A percentile compares a stretch with the other conserved stretches of the same genome.
phyloP scores from a whole-genome alignment of 345 rosid genomes.

The Camelina hispida region DNA sequence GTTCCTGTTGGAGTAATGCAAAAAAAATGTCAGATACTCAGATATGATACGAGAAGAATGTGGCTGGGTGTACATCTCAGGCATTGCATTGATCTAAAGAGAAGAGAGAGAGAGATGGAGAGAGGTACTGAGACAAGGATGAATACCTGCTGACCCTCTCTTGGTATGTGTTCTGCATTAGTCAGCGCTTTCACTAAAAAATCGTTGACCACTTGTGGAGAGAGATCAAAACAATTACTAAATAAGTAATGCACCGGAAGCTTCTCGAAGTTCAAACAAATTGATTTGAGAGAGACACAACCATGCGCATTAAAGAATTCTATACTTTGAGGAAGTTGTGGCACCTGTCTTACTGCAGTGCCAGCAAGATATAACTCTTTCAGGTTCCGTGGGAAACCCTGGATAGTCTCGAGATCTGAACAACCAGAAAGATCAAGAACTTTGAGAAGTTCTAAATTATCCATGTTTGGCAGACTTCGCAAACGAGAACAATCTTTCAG shows the following conservation, averaged over 20 bases:
- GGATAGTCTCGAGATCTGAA: background rate
- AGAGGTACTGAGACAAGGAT: background rate
- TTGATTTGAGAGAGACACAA: conserved; percentile 9
- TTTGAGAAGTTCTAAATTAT: background rate
- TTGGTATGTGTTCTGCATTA: background rate
- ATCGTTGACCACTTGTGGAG: background rate
- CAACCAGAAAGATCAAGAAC: conserved; percentile 24
- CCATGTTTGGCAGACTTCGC: conserved; percentile 14
- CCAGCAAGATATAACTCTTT: conserved; percentile 14
- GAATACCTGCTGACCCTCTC: background rate
- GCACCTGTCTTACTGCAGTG: conserved; percentile 12
- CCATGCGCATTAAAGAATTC: background rate
- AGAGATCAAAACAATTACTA: conserved; percentile 33
- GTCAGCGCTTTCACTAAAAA: background rate
- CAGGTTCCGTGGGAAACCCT: conserved; percentile 19
- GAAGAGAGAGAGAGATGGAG: background rate
- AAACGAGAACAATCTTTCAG: conserved; percentile 24
- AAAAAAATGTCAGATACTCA: background rate
- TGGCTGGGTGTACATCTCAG: background rate
- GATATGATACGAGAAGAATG: background rate
- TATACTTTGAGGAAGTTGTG: conserved; percentile 37
- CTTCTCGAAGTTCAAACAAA: background rate
- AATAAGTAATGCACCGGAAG: conserved; percentile 14
- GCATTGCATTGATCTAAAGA: background rate
- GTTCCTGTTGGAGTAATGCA: background rate